Evolutionary conservation across 805 yeast species (phyloP).

Genomic region (Lipomyces sp.): DNA sequence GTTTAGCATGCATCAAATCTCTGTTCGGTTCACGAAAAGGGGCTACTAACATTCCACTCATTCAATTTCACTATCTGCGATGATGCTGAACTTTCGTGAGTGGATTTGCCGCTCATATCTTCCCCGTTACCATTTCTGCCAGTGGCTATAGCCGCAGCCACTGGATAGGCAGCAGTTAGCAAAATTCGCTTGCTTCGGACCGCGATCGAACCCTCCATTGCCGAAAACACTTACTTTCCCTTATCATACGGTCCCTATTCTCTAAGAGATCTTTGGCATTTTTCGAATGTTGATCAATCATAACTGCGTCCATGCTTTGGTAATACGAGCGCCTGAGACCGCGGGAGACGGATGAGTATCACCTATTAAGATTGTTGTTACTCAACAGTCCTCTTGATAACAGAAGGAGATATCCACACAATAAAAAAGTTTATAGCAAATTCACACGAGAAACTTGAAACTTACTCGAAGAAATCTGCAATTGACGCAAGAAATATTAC

Average conservation of each 20-base stretch:
- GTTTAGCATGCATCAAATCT: not conserved
- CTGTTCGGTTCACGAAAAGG: not conserved
- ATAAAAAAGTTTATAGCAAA: not conserved
- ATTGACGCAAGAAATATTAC: not conserved
- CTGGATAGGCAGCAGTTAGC: constrained; percentile 16
- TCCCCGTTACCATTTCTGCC: constrained; percentile 10
- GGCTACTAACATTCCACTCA: constrained; percentile 30
- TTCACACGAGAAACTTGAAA: not conserved
- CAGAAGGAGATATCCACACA: not conserved
- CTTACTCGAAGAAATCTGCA: not conserved
- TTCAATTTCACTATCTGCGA: constrained; percentile 21
- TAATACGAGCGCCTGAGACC: not conserved
- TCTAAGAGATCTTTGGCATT: constrained; percentile 32
- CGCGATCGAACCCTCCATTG: not conserved
- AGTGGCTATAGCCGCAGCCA: constrained; percentile 21
- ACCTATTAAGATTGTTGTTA: not conserved
- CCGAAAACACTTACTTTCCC: constrained; percentile 25
- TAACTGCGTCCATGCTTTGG: constrained; percentile 9
- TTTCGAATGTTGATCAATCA: constrained; percentile 17
- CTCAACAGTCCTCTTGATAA: not conserved
- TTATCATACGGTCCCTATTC: constrained; percentile 32
- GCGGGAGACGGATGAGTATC: not conserved
- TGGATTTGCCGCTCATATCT: not conserved
- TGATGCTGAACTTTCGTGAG: constrained; percentile 8
- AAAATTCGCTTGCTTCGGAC: not conserved